Evolutionary conservation across 495 filamentous ascomycete genomes (phyloP).

Genomic region (Paragyromitra xinjiangensis): DNA sequence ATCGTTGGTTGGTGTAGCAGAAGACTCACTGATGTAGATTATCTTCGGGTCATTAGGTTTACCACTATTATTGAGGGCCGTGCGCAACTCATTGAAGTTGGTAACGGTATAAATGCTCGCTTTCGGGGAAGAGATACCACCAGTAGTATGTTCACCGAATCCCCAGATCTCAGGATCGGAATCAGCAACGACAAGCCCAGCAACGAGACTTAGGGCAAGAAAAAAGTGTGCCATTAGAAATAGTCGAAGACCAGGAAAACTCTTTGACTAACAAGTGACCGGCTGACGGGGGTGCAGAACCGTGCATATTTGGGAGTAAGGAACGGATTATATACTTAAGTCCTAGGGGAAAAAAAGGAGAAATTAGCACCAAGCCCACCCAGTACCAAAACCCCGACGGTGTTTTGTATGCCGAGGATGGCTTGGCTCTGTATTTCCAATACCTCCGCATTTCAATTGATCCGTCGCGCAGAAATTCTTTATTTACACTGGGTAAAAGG

Average conservation of each 20-base stretch:
- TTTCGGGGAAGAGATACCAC: conserved; percentile 16
- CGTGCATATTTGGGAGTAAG: conserved; percentile 11
- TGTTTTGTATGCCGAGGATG: conserved; percentile 39
- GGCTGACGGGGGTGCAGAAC: conserved; percentile 1
- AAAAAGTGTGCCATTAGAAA: conserved; percentile 27
- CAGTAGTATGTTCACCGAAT: conserved; percentile 31
- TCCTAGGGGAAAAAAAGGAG: not conserved
- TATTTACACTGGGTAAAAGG: conserved; percentile 17
- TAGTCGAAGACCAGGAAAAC: not conserved
- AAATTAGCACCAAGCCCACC: not conserved
- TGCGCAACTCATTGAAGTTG: conserved; percentile 41
- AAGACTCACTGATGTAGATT: conserved; percentile 36
- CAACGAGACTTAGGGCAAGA: conserved; percentile 15
- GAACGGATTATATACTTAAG: conserved; percentile 35
- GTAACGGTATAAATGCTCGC: conserved; percentile 35
- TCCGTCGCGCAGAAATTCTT: conserved; percentile 6
- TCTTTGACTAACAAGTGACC: not conserved
- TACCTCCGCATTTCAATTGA: not conserved
- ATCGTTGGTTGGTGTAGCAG: not conserved
- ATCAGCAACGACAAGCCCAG: conserved; percentile 25
- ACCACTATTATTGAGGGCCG: conserved; percentile 35
- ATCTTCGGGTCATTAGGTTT: conserved; percentile 39
- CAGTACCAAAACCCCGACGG: conserved; percentile 15
- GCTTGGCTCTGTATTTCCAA: not conserved
- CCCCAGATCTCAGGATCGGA: conserved; percentile 34